Evolutionary conservation across 2,329 filamentous ascomycete genomes (phyloP).

Genomic region (Colletotrichum neosansevieriae): DNA sequence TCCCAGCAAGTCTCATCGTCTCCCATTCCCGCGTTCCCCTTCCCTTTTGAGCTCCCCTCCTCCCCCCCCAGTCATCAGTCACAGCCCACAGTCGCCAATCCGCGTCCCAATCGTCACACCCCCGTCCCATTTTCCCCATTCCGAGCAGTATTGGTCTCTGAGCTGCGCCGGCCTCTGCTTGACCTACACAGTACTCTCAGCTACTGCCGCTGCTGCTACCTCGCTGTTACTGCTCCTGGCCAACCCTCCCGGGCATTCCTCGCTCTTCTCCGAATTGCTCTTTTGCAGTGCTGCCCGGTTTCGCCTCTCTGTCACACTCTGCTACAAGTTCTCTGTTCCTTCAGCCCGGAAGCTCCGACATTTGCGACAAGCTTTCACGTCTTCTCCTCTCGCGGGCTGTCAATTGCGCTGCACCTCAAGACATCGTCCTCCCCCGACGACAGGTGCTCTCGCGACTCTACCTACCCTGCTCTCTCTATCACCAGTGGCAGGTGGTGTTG

Average conservation of each 20-base stretch:
- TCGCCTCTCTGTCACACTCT: slow-evolving; percentile 32
- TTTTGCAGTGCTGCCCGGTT: neutral
- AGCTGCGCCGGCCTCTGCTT: too few relatives aligned
- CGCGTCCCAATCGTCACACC: slow-evolving; percentile 20
- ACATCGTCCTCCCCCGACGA: neutral
- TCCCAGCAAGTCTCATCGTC: slow-evolving; percentile 21
- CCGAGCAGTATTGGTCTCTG: too few relatives aligned
- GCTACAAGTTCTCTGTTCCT: slow-evolving; percentile 5
- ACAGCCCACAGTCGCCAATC: slow-evolving; percentile 1
- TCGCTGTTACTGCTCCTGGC: slow-evolving; percentile 7
- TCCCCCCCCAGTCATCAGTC: neutral
- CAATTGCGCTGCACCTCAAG: neutral
- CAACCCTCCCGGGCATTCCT: slow-evolving; percentile 14
- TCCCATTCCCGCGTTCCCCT: neutral
- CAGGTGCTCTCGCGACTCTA: neutral
- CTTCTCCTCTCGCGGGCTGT: neutral
- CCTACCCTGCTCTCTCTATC: neutral
- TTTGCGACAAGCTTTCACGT: neutral
- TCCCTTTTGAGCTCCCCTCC: neutral
- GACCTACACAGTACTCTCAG: neutral
- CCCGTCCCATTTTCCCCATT: too few relatives aligned
- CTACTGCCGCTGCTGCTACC: slow-evolving; percentile 4
- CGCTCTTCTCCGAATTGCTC: neutral
- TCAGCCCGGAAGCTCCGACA: slow-evolving; percentile 3
- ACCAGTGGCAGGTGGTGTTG: neutral